Evolutionary conservation across 2,329 filamentous ascomycete genomes (phyloP).

Genomic region (Proliferodiscus dingleyae): DNA sequence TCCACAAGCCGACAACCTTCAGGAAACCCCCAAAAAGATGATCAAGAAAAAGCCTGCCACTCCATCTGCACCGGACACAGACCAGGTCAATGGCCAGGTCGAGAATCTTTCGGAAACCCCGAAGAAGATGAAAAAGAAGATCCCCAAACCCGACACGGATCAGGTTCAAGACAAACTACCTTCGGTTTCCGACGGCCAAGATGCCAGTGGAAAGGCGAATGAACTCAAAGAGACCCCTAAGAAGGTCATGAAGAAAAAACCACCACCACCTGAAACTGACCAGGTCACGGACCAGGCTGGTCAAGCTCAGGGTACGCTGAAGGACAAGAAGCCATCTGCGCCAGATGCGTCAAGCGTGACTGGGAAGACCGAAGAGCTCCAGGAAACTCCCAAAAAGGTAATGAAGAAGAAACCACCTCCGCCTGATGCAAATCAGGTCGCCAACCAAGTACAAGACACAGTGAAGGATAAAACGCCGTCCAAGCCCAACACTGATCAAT

Average conservation of each 20-base stretch:
- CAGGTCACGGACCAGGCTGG: not conserved
- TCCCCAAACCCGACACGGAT: not conserved
- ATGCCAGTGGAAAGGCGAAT: not conserved
- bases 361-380: not conserved
- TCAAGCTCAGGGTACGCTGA: not conserved
- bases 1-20: slow-evolving; percentile 1
- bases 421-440: not conserved
- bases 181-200: not conserved
- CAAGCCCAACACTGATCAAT: not conserved
- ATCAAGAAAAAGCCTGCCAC: slow-evolving; percentile 3
- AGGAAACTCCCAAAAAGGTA: slow-evolving; percentile 8
- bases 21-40: slow-evolving; percentile 7
- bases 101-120: slow-evolving; percentile 2
- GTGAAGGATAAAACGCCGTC: not conserved
- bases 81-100: not conserved
- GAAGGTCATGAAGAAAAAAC: slow-evolving; percentile 3
- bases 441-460: not conserved
- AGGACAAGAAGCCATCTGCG: slow-evolving; percentile 10
- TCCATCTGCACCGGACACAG: not conserved
- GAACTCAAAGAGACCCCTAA: not conserved
- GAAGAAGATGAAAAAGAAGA: slow-evolving; percentile 7
- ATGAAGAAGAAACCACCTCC: slow-evolving; percentile 2
- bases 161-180: not conserved
- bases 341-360: slow-evolving; percentile 2
- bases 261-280: not conserved